Percentiles rank a stretch among this genome's conserved stretches.
phyloP scores from a whole-genome alignment of 768 basidiomycete species.

The Serendipita vermifera region DNA sequence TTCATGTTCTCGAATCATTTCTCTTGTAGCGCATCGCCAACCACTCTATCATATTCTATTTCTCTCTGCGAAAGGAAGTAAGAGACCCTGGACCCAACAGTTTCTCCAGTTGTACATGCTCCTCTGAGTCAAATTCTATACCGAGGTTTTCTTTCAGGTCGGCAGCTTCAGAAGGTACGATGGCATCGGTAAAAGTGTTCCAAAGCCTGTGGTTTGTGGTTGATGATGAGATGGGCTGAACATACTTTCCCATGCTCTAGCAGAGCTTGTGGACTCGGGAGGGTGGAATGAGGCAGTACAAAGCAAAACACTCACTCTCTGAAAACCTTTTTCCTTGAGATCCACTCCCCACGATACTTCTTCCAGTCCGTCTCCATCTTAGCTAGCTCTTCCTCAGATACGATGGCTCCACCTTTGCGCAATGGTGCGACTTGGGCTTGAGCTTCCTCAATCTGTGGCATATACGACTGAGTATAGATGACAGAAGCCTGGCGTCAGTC shows the following conservation, averaged over 20 bases:
- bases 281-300: neutral
- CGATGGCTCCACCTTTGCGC: slow-evolving; percentile 48
- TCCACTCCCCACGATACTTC: slow-evolving; percentile 75
- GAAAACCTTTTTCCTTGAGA: slow-evolving; percentile 61
- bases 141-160: slow-evolving; percentile 68
- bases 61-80: neutral
- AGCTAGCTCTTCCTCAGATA: slow-evolving; percentile 59
- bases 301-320: slow-evolving; percentile 39
- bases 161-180: slow-evolving; percentile 50
- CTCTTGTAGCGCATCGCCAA: no score
- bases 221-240: neutral
- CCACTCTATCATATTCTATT: no score
- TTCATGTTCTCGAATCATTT: no score
- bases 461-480: slow-evolving; percentile 14
- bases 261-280: neutral
- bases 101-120: slow-evolving; percentile 50
- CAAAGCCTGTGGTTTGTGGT: slow-evolving; percentile 65
- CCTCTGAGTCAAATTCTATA: slow-evolving; percentile 61
- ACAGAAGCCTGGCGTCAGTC: slow-evolving; percentile 16
- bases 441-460: slow-evolving; percentile 36
- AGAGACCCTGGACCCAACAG: neutral
- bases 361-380: slow-evolving; percentile 60
- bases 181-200: slow-evolving; percentile 52
- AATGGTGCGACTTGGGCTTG: slow-evolving; percentile 46
- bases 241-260: neutral